Base-by-base conservation (phyloP, 2,329 filamentous ascomycete species). In the Aspergillus chevalieri region DNA sequence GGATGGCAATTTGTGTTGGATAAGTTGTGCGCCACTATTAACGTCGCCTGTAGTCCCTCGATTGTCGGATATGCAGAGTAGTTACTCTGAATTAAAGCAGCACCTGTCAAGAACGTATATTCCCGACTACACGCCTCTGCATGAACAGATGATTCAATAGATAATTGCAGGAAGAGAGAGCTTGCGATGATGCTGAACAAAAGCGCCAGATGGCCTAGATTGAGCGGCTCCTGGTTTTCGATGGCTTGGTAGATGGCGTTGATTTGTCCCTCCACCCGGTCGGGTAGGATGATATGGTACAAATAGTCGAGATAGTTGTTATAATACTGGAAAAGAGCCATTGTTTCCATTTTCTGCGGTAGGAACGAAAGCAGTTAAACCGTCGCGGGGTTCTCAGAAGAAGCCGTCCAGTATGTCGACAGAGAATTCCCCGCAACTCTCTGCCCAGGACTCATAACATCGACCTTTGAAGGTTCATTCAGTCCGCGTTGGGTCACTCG, bases 271-370 rank as follows among this genome's bases (percentile, higher is more conserved):
- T 61, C 55, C 1, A 64, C 59, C 1, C 46, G 54, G 17, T 43
- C 50, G 0, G 63, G 58, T 1, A 69, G 59, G 8, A 71, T 55
- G 12, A 71, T 52, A 52, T 70, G 67, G 47, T 72, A 70, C 4
- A 68, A 57, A 22, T 63, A 67, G 46, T 65, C 60, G 34, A 72
- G 59, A 36, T 67, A 60, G 1, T 56, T 47, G n/a, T 54, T 54
- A 45, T 71, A 72, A 46, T 64, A 65, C 7, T 58, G 55, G 21
- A 72, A 60, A 1, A 71, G 54, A 6, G 51, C 33, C 14, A 62
- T 21, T 3, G 66, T 60, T 44, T 70, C 62, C 4, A 55, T n/a
- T 19, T 65, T 58, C 0, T 57, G 22, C 0, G 69, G 69, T 0
- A 71, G 47, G 30, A 55, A 64, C 0, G 52, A 49, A 0, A 49